These are phyloP conservation scores for Candida andamanensis DNA, from an alignment of 805 yeast species.

Conservation along the genomic window DNA sequence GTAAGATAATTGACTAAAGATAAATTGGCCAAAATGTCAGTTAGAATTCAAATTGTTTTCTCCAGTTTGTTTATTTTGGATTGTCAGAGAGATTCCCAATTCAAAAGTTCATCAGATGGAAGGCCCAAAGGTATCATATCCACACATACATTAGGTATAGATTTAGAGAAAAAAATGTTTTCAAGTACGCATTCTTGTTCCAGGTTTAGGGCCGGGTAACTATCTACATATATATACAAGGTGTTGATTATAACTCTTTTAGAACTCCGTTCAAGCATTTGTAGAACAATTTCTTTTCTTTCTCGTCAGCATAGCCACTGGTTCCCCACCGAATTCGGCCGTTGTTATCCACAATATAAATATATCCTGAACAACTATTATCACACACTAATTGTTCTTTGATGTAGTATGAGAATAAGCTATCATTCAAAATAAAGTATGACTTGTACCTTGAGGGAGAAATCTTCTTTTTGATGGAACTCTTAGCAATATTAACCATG, in stretches of 20 bases:
- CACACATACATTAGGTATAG: too few relatives aligned
- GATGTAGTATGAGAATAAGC: constrained; percentile 50
- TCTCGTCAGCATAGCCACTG: constrained; percentile 71
- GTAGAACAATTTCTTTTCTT: constrained; percentile 63
- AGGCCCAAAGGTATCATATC: too few relatives aligned
- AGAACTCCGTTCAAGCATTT: constrained; percentile 57
- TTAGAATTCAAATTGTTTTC: constrained; percentile 17
- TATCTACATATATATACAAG: background rate
- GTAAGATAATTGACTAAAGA: too few relatives aligned
- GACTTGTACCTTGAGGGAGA: constrained; percentile 48
- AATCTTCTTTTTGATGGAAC: constrained; percentile 38
- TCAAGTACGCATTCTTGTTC: background rate
- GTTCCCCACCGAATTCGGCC: constrained; percentile 88
- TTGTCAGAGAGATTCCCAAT: constrained; percentile 37
- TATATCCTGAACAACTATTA: constrained; percentile 78
- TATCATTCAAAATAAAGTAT: constrained; percentile 62
- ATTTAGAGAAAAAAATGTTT: too few relatives aligned
- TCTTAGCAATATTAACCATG: constrained; percentile 47
- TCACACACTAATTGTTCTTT: constrained; percentile 60
- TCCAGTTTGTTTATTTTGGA: constrained; percentile 21
- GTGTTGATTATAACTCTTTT: constrained; percentile 33
- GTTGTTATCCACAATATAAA: constrained; percentile 69
- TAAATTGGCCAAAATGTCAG: too few relatives aligned
- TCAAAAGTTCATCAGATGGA: constrained; percentile 24
- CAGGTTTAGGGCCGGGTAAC: background rate